Evolutionary conservation across 805 yeast species (phyloP), one percentile per base, ranked within the genome.

Genomic region (Saccharomycopsis lassenensis): DNA sequence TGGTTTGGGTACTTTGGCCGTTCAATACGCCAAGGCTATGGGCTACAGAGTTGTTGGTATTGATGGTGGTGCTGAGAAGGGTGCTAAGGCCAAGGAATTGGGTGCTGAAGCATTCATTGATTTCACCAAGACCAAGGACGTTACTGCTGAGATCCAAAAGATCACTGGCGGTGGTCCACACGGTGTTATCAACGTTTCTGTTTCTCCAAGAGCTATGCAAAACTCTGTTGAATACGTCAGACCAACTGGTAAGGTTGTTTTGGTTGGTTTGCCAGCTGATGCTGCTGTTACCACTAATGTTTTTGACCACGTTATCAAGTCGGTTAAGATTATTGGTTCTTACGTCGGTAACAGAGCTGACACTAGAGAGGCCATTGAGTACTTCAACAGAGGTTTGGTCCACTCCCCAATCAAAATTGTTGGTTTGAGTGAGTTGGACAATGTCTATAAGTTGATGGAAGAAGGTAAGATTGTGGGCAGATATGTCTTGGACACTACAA

Each of bases 1-100:
- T 56, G 86, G 86, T 46, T 71, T 78, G 51, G 87, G 87, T 43
- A 68, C 84, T 37, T 61, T 78, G 45, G 84, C 83, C 39, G 61
- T 75, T 48, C 86, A 78, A 61, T 78, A 73, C 61, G 86, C 85
- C 41, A 68, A 61, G 54, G 84, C 83, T 41, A 77, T 79, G 85
- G 86, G 85, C 47, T 65, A 62, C 62, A 66, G 84, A 51, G 83
- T 77, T 39, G 50, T 79, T 39, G 85, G 73, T 50, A 74, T 79
- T 47, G 87, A 78, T 49, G 77, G 80, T 49, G 82, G 82, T 52
- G 73, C 54, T 24, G 78, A 64, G 29, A 79, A 79, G 67, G 69
- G 59, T 38, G 63, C 59, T 38, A 62, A 73, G 43, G 68, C 61
- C 56, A 61, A 62, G 55, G 53, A 61, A n/a, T 63, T 75, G 50